A percentile compares a stretch with the other conserved stretches of the same genome.
Conservation (phyloP, 306 rosid genomes). For the Malus sieversii region DNA sequence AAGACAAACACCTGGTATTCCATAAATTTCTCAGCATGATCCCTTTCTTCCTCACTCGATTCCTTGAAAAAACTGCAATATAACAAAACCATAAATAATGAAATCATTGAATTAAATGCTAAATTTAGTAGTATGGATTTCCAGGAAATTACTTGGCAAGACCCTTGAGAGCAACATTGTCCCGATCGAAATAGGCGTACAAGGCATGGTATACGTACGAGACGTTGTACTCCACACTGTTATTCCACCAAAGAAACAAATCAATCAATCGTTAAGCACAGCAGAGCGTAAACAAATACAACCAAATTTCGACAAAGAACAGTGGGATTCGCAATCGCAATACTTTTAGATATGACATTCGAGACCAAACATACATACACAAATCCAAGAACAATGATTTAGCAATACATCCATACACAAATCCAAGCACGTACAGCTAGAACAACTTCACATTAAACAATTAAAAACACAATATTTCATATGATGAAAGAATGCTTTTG, state of each 20-base stretch:
- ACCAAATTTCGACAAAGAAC: not conserved
- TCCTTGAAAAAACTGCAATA: conserved; percentile 65
- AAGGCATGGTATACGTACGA: conserved; percentile 86
- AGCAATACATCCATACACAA: not conserved
- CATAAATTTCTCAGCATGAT: conserved; percentile 88
- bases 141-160: conserved; percentile 51
- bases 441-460: not conserved
- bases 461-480: not conserved
- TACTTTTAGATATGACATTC: not conserved
- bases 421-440: not conserved
- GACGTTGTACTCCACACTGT: conserved; percentile 94
- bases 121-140: not conserved
- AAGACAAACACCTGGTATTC: conserved; percentile 63
- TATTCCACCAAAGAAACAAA: conserved; percentile 1
- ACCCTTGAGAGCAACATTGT: conserved; percentile 90
- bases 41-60: conserved; percentile 92
- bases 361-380: not conserved
- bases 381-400: not conserved
- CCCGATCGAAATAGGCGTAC: conserved; percentile 95
- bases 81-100: not conserved
- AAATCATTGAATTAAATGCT: not conserved
- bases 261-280: not conserved
- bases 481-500: not conserved
- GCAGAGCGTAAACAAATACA: not conserved
- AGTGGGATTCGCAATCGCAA: not conserved